Percentiles rank a stretch among this genome's conserved stretches.
Conservation (phyloP, 495 filamentous ascomycete species). For the Filosporella fistucella region DNA sequence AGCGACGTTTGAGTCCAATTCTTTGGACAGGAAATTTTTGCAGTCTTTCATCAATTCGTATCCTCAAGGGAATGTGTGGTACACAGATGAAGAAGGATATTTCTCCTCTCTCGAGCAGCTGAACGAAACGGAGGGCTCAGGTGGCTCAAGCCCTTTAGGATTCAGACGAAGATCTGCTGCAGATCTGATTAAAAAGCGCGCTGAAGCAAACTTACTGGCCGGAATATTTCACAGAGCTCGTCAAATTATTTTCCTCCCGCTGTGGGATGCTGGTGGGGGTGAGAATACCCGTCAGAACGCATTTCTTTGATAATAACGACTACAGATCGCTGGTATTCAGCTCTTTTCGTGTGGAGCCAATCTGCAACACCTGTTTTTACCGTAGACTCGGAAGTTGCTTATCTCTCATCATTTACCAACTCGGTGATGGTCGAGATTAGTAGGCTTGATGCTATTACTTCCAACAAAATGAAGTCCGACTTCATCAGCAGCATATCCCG, state of each 20-base stretch:
- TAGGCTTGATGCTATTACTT: conserved; percentile 38
- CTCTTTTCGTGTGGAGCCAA: conserved; percentile 59
- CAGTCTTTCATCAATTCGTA: conserved; percentile 7
- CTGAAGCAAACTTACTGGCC: conserved; percentile 13
- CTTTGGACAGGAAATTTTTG: conserved; percentile 11
- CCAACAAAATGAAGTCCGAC: conserved; percentile 34
- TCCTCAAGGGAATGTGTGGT: conserved; percentile 7
- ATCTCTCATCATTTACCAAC: conserved; percentile 50
- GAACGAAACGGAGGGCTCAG: conserved; percentile 1
- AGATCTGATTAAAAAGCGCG: conserved; percentile 3
- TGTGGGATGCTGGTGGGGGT: conserved; percentile 62
- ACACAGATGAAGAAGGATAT: conserved; percentile 18
- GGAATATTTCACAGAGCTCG: conserved; percentile 40
- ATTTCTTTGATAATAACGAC: neutral
- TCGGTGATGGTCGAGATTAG: conserved; percentile 55
- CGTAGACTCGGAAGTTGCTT: conserved; percentile 35
- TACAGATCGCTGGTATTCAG: conserved; percentile 59
- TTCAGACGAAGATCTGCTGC: conserved; percentile 3
- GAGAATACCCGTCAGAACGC: neutral
- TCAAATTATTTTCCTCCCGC: conserved; percentile 52
- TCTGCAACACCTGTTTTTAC: conserved; percentile 38
- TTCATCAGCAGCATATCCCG: conserved; percentile 35
- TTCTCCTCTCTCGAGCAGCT: conserved; percentile 20
- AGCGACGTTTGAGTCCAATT: neutral
- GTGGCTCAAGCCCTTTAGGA: conserved; percentile 4